Evolutionary conservation across 2,329 filamentous ascomycete genomes (phyloP), one percentile per base, ranked within the genome.

Genomic region (Ophiognomonia clavigignenti-juglandacearum): DNA sequence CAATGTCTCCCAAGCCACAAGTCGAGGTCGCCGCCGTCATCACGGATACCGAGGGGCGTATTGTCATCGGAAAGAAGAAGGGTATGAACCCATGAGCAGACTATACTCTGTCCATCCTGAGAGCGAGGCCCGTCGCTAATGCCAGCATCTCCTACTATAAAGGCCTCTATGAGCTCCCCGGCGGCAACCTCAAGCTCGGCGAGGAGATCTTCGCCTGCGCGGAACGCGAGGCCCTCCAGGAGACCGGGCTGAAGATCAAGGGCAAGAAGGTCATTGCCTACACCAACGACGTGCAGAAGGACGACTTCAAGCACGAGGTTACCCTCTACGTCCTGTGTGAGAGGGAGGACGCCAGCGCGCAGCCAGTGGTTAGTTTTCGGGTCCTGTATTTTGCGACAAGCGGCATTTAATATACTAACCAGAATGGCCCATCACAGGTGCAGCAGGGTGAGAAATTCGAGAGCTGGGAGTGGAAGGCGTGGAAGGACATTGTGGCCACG

Each of bases 151-250:
- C 16, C 8, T 10, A 6, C 8, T n/a, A n/a, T 8, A 49, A 27
- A 63, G 54, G 50, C 4, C 51, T 47, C 3, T 80, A 75, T 64
- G 82, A 82, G 43, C 74, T 88, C 10, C 85, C 87, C 0, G 87
- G 87, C 19, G 87, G 87, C 0, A 86, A 91, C 56, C 73, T 90
- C 14, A 86, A 92, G 48, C 77, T 78, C 47, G 76, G 77, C 52
- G 87, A 92, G 60, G 71, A 71, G 2, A 73, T 80, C 24, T 70
- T 80, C 18, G 61, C 64, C 0, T 89, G 86, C 50, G 84, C 85
- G 0, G 72, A 67, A 37, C 75, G 87, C 7, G 87, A 92, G 64
- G 70, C 78, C 0, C 60, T 78, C 0, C 87, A 92, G 60, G 87
- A 92, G 59, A 88, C 86, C 0, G 83, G 77, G 0, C 69, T 89